Evolutionary conservation across 2,329 filamentous ascomycete species (phyloP), one percentile per base, ranked within the genome.

Genomic region (Phialophora tarda): DNA sequence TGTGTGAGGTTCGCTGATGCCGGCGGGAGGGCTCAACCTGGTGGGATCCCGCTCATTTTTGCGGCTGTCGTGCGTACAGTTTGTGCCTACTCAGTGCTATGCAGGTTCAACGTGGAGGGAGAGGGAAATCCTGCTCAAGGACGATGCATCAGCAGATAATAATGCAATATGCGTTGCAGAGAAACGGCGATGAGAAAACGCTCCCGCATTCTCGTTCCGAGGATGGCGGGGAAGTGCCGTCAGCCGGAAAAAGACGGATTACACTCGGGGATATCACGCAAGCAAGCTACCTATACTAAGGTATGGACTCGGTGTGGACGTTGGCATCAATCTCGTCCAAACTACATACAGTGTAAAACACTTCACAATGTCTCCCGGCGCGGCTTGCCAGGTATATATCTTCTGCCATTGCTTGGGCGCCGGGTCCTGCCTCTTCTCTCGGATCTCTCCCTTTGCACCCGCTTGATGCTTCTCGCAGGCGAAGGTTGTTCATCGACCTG

Each of bases 31-130:
- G 38, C 48, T 26, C 10, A 26, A 59, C 55, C 55, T 44, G 62
- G 44, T 41, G 55, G 62, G 12, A 64, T 64, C 7, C 55, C 55
- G 30, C 56, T 59, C 55, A 59, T 64, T 8, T 50, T 57, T 11
- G 34, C 38, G 61, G 21, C 14, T 54, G n/a, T 34, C 6, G 38
- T 44, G 38, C 38, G 14, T 21, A 44, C 17, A 1, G 38, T 7
- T 21, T 44, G 38, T n/a, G 5, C 17, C 17, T 44, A n/a, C 38
- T 44, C 17, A 8, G 17, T 5, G 17, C 38, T n/a, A 44, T 8
- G 17, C 17, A 44, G 6, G 1, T 44, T 44, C 38, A 6, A 7
- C 12, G 34, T 41, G 14, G 6, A 41, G 38, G 7, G 28, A 30
- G 12, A 47, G 24, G 41, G 8, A 34, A 23, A 17, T 34, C 26